Evolutionary conservation across 768 basidiomycete genomes (phyloP).

Genomic region (Tylopilus balloui): DNA sequence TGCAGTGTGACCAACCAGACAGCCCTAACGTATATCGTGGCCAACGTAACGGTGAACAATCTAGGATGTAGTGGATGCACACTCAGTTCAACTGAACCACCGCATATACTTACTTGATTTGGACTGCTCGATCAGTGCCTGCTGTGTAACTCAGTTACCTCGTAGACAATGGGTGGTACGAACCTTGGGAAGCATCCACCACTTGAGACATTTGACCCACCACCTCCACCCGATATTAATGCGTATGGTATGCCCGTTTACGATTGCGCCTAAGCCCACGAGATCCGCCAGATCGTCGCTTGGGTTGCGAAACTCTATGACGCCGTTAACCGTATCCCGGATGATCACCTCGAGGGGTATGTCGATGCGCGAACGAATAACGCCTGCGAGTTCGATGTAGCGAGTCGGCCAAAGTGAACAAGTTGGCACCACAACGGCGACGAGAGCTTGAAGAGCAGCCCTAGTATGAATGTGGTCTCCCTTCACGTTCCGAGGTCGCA

Average conservation of each 20-base stretch:
- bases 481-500: conserved; percentile 1
- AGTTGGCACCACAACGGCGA: conserved; percentile 40
- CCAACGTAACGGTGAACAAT: not conserved
- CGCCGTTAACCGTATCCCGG: conserved; percentile 34
- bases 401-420: conserved; percentile 42
- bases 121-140: conserved; percentile 1
- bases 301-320: conserved; percentile 43
- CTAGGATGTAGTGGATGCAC: not conserved
- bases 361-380: conserved; percentile 21
- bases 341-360: conserved; percentile 37
- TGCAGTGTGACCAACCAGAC: not conserved
- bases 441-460: conserved; percentile 34
- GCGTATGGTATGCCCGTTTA: conserved; percentile 38
- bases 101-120: conserved; percentile 24
- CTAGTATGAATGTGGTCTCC: conserved; percentile 15
- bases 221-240: conserved; percentile 32
- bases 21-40: not conserved
- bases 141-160: conserved; percentile 1
- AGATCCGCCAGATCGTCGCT: conserved; percentile 36
- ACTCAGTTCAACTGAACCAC: not conserved
- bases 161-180: conserved; percentile 3
- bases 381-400: conserved; percentile 32
- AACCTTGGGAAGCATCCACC: conserved; percentile 29
- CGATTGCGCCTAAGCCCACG: conserved; percentile 29
- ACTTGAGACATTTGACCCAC: conserved; percentile 35